A percentile compares a stretch with the other conserved stretches of the same genome.
Conservation (phyloP, 2,329 filamentous ascomycete genomes). For the Xenoacremonium recifei region DNA sequence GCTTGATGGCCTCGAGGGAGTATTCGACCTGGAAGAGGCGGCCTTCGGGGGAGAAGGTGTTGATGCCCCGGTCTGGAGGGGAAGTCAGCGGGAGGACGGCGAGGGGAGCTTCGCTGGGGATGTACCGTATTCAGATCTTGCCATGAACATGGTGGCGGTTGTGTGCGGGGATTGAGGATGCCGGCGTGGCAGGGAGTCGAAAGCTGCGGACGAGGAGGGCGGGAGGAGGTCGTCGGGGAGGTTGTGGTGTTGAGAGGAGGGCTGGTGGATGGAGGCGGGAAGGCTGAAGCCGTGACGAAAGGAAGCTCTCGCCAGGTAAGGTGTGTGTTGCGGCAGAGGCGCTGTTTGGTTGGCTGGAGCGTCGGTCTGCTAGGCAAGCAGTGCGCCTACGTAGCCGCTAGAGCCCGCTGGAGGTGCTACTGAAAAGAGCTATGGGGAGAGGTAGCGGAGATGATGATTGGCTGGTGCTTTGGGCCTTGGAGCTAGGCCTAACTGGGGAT, state of each 20-base stretch:
- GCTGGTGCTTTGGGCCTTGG: slow-evolving; percentile 6
- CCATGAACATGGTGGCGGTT: slow-evolving; percentile 89
- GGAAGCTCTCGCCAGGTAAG: slow-evolving; percentile 1
- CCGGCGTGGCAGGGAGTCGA: neutral
- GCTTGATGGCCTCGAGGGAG: slow-evolving; percentile 99
- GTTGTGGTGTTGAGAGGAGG: slow-evolving; percentile 2
- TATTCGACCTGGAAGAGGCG: slow-evolving; percentile 99
- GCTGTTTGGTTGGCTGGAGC: slow-evolving; percentile 22
- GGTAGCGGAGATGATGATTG: neutral
- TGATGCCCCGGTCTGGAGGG: slow-evolving; percentile 86
- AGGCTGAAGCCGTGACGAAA: slow-evolving; percentile 11
- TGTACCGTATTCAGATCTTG: slow-evolving; percentile 99
- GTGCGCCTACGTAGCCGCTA: slow-evolving; percentile 34
- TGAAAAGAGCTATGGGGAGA: too few species aligned
- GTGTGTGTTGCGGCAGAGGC: slow-evolving; percentile 22
- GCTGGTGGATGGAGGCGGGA: slow-evolving; percentile 9
- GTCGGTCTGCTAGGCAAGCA: slow-evolving; percentile 41
- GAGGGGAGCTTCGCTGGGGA: slow-evolving; percentile 27
- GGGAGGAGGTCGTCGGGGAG: neutral
- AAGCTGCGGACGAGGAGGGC: neutral
- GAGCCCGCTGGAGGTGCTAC: too few species aligned
- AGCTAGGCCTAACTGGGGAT: too few species aligned
- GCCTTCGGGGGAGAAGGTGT: slow-evolving; percentile 99
- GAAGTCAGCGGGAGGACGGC: slow-evolving; percentile 16
- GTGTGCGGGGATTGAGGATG: slow-evolving; percentile 12